Conservation (phyloP, 768 basidiomycete genomes). For the Cystobasidium ongulense region DNA sequence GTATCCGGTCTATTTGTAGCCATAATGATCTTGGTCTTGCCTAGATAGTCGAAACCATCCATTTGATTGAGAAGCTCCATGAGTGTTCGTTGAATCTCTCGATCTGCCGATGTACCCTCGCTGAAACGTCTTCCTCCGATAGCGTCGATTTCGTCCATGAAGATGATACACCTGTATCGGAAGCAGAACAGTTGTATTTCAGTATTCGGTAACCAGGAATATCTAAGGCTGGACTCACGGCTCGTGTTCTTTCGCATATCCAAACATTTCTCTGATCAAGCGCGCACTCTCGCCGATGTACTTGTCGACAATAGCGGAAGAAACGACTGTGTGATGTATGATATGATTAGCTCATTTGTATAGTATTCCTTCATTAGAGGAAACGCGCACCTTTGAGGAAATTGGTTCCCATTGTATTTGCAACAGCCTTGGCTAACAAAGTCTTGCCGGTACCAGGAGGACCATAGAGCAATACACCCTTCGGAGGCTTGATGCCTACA, state of each 20-base stretch:
- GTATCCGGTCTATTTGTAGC: slow-evolving; percentile 99
- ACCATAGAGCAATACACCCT: slow-evolving; percentile 85
- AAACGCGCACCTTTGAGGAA: slow-evolving; percentile 61
- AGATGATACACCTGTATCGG: slow-evolving; percentile 37
- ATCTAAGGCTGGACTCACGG: slow-evolving; percentile 52
- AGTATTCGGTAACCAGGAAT: slow-evolving; percentile 62
- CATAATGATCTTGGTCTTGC: slow-evolving; percentile 94
- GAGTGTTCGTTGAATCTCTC: slow-evolving; percentile 94
- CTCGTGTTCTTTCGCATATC: slow-evolving; percentile 92
- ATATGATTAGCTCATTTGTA: background rate
- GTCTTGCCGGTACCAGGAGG: slow-evolving; percentile 97
- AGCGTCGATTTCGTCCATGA: slow-evolving; percentile 60
- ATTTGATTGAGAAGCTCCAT: slow-evolving; percentile 99
- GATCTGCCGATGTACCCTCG: slow-evolving; percentile 93
- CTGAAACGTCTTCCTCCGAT: slow-evolving; percentile 86
- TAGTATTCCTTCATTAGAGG: background rate
- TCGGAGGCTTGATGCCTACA: slow-evolving; percentile 94
- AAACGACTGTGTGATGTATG: slow-evolving; percentile 57
- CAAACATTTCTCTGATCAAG: slow-evolving; percentile 96
- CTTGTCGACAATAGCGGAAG: slow-evolving; percentile 94
- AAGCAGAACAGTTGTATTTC: background rate
- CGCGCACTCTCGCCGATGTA: slow-evolving; percentile 98
- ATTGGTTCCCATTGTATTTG: slow-evolving; percentile 94
- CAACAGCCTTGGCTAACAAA: slow-evolving; percentile 83
- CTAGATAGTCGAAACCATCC: slow-evolving; percentile 98